A percentile compares a stretch with the other conserved stretches of the same genome.
Evolutionary conservation across 2,329 filamentous ascomycete species (phyloP).

Genomic region (Cladosporium colombiae): DNA sequence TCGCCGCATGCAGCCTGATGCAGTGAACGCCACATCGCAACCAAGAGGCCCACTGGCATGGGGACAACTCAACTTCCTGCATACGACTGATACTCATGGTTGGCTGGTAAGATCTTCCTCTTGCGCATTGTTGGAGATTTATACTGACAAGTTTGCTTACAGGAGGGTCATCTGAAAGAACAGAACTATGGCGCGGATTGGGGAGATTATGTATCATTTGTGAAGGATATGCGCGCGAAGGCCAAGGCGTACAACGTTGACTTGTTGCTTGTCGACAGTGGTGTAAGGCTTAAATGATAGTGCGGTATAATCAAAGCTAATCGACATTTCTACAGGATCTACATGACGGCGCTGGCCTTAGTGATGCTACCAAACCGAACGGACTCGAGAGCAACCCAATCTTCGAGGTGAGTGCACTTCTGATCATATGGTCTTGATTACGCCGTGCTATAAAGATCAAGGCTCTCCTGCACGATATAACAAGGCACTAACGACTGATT

Average conservation of each 20-base stretch:
- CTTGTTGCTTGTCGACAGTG: conserved; percentile 62
- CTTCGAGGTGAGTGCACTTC: conserved; percentile 42
- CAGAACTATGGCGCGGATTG: conserved; percentile 66
- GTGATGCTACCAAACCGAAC: conserved; percentile 60
- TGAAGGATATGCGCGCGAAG: conserved; percentile 60
- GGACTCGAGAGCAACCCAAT: conserved; percentile 56
- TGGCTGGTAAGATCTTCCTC: conserved; percentile 49
- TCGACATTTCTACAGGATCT: conserved; percentile 50
- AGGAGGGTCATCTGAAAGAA: conserved; percentile 52
- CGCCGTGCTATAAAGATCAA: not conserved
- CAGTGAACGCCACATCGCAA: conserved; percentile 41
- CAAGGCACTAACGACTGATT: not conserved
- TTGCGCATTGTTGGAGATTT: not conserved
- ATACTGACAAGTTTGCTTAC: not conserved
- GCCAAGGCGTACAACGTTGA: conserved; percentile 60
- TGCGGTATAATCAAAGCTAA: not conserved
- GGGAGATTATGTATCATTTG: conserved; percentile 65
- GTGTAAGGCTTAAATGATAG: conserved; percentile 38
- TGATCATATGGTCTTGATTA: not conserved
- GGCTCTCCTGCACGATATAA: not conserved
- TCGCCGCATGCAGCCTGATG: conserved; percentile 48
- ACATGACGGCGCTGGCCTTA: conserved; percentile 66
- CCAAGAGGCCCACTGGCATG: conserved; percentile 54
- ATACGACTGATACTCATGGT: conserved; percentile 63
- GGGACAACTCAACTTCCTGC: conserved; percentile 66